Percentiles rank a stretch among this genome's conserved stretches.
Evolutionary conservation across 2,329 filamentous ascomycete genomes (phyloP).

Genomic region (Chrysoporthe deuterocubensis): DNA sequence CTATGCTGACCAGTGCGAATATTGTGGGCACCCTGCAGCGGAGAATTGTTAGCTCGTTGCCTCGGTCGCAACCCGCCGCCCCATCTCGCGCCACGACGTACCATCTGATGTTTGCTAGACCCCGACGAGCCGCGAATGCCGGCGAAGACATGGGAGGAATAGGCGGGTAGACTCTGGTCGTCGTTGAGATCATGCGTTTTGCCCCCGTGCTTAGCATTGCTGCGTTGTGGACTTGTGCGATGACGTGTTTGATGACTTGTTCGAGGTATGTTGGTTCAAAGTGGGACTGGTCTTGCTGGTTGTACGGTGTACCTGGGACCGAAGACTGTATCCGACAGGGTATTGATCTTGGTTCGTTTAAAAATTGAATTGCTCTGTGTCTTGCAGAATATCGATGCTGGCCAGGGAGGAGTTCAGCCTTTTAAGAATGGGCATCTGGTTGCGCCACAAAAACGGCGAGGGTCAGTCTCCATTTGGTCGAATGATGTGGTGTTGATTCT

Average conservation of each 20-base stretch:
- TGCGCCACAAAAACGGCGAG: slow-evolving; percentile 7
- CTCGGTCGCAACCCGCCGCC: background rate
- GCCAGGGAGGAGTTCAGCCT: background rate
- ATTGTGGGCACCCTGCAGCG: slow-evolving; percentile 22
- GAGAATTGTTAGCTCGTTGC: slow-evolving; percentile 4
- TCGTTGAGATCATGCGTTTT: slow-evolving; percentile 23
- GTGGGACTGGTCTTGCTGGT: slow-evolving; percentile 7
- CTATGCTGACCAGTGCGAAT: slow-evolving; percentile 28
- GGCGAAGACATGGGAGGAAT: slow-evolving; percentile 19
- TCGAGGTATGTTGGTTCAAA: background rate
- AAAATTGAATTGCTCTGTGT: no score
- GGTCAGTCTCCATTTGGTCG: slow-evolving; percentile 13
- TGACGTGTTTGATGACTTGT: background rate
- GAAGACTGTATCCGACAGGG: background rate
- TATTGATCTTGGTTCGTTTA: background rate
- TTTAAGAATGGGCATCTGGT: background rate
- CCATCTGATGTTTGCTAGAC: slow-evolving; percentile 19
- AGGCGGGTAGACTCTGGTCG: slow-evolving; percentile 24
- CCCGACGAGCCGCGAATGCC: slow-evolving; percentile 9
- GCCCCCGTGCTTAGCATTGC: slow-evolving; percentile 22
- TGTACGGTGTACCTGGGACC: background rate
- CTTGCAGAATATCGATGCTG: no score
- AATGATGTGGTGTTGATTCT: slow-evolving; percentile 23
- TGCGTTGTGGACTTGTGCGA: slow-evolving; percentile 3
- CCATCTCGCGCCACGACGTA: background rate